A percentile compares a stretch with the other conserved stretches of the same genome.
Conservation (phyloP, 2,329 filamentous ascomycete genomes). For the Didymosphaeria variabile region DNA sequence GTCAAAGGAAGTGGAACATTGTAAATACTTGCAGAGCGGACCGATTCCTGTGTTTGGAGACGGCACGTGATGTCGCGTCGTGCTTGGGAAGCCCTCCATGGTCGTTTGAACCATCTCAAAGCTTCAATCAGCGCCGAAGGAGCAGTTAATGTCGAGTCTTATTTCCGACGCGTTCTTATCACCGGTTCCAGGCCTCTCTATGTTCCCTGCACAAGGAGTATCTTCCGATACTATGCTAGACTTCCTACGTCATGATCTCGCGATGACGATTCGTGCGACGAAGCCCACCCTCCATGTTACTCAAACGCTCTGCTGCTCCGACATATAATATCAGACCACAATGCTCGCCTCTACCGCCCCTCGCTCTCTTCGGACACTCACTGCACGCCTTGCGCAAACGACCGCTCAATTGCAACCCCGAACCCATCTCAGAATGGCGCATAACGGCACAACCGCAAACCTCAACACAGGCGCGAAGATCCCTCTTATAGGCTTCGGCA, state of each 20-base stretch:
- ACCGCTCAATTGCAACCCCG: constrained; percentile 15
- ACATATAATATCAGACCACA: not conserved
- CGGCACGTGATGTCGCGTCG: constrained; percentile 3
- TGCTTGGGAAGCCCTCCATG: not conserved
- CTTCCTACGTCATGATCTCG: constrained; percentile 3
- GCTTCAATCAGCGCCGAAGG: not conserved
- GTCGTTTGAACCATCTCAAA: not conserved
- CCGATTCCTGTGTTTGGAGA: not conserved
- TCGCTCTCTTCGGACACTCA: constrained; percentile 16
- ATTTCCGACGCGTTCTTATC: not conserved
- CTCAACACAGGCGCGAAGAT: constrained; percentile 77
- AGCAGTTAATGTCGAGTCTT: not conserved
- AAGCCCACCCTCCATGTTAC: not conserved
- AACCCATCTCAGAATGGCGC: constrained; percentile 32
- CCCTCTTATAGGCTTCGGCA: constrained; percentile 70
- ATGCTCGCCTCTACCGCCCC: constrained; percentile 21
- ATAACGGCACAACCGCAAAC: constrained; percentile 53
- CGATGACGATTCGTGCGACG: not conserved
- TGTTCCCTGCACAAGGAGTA: not conserved
- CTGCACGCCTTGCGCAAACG: constrained; percentile 21
- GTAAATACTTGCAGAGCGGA: not conserved
- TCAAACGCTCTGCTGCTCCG: not conserved
- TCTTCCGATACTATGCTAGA: not conserved
- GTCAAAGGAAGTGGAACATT: not conserved
- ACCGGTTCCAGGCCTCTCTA: too few relatives aligned